A percentile compares a stretch with the other conserved stretches of the same genome.
Evolutionary conservation across 441 rosid genomes (phyloP).

Genomic region (Pelargonium citronellum): DNA sequence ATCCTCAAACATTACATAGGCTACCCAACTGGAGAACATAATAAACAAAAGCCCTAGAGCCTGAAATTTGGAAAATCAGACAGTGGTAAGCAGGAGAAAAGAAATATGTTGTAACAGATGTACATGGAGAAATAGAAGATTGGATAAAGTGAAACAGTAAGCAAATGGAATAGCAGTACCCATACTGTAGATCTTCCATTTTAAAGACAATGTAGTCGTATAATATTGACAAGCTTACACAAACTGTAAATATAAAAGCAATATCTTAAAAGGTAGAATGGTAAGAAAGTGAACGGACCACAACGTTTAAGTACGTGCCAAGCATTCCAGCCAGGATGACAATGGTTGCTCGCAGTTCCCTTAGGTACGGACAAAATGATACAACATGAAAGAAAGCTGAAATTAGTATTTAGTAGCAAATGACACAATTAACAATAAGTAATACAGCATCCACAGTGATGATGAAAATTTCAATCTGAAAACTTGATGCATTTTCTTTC

Average conservation of each 20-base stretch:
- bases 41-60: constrained; percentile 85
- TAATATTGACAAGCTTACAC: constrained; percentile 1
- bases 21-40: constrained; percentile 87
- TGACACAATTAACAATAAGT: neutral
- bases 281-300: constrained; percentile 54
- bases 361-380: constrained; percentile 25
- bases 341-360: constrained; percentile 67
- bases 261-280: constrained; percentile 13
- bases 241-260: constrained; percentile 12
- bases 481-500: neutral
- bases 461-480: neutral
- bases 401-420: constrained; percentile 12
- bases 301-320: constrained; percentile 65
- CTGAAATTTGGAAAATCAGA: constrained; percentile 45
- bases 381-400: constrained; percentile 12
- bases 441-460: constrained; percentile 6
- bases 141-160: constrained; percentile 3
- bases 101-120: neutral
- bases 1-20: constrained; percentile 93
- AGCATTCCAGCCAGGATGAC: constrained; percentile 87
- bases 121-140: neutral
- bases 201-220: neutral
- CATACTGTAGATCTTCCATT: neutral
- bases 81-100: constrained; percentile 12
- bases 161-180: constrained; percentile 9